Percentiles rank a stretch among this genome's conserved stretches.
These are phyloP conservation scores for Coemansia brasiliensis DNA, from an alignment of 192 early-diverging fungal genomes.

Conservation along the genomic window DNA sequence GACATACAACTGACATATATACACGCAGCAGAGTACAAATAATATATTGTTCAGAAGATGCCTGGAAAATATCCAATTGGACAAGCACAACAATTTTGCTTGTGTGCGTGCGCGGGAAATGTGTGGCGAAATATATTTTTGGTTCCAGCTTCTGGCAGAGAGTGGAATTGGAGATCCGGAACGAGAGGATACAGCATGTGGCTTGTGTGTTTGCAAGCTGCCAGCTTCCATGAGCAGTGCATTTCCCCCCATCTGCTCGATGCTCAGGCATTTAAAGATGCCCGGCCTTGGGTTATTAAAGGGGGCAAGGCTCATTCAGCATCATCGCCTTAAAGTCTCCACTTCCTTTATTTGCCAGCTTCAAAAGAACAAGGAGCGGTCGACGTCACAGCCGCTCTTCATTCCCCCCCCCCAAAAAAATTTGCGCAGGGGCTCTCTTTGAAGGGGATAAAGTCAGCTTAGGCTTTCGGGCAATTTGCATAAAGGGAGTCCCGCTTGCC, in stretches of 20 bases:
- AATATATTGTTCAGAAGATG: conserved; percentile 4
- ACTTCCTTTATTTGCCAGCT: neutral
- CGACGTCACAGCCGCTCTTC: conserved; percentile 2
- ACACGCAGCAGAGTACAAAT: too few relatives aligned
- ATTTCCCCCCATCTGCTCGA: too few relatives aligned
- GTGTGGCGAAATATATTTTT: conserved; percentile 7
- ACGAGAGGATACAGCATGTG: neutral
- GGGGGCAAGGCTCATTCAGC: too few relatives aligned
- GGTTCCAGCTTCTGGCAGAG: neutral
- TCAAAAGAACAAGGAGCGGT: conserved; percentile 4
- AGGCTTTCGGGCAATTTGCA: conserved; percentile 6
- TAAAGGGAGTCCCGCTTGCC: conserved; percentile 2
- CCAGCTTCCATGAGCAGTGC: too few relatives aligned
- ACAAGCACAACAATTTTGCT: neutral
- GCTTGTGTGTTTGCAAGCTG: conserved; percentile 3
- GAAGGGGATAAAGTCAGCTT: conserved; percentile 8
- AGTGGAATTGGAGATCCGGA: conserved; percentile 6
- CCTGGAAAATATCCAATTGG: conserved; percentile 10
- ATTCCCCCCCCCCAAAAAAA: conserved; percentile 3
- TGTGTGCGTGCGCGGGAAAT: neutral
- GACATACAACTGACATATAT: too few relatives aligned
- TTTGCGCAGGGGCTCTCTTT: conserved; percentile 4
- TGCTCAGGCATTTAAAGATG: too few relatives aligned
- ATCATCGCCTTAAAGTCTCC: neutral
- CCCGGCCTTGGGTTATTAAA: too few relatives aligned